Evolutionary conservation across 495 filamentous ascomycete genomes (phyloP), one percentile per base, ranked within the genome.

Genomic region (Lasiosphaeriaceae sp.): DNA sequence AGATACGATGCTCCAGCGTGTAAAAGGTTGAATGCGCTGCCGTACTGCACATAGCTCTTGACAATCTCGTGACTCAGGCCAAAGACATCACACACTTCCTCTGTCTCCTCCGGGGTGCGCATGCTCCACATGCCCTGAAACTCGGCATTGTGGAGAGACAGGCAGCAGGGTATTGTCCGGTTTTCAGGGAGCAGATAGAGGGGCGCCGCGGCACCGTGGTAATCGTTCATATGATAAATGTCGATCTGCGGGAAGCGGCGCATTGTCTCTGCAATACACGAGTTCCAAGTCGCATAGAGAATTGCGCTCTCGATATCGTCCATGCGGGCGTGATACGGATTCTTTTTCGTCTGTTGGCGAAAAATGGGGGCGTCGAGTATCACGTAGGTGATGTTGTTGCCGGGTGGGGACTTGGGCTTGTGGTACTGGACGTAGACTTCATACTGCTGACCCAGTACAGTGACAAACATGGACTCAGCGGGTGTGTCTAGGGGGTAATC

Each of bases 201-300:
- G 4, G 85, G 86, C 34, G 87, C 87, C 3, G 86, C 65, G 24
- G 87, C 83, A 34, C 87, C 87, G 58, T 90, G 87, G 64, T 89
- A 90, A 66, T 90, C 87, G 66, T 90, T 90, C 64, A 90, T 85
- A 64, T 90, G 87, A 67, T 90, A 90, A 16, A 90, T 58, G 61
- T 90, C 85, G 29, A 87, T 74, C 1, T 83, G 78, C 19, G 59
- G 52, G 63, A 81, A 83, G 37, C 79, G 74, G 11, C 65, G 77
- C 46, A 87, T 75, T 0, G 83, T 66, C 57, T 83, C 73, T 0
- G 85, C 81, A 58, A 88, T 86, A 55, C 85, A 88, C 52, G 83
- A 79, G 51, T 89, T 89, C 85, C 86, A 89, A 0, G 85, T 83
- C 0, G 84, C 86, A 61, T 88, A 88, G 70, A 86, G 87, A 31